A percentile compares a stretch with the other conserved stretches of the same genome.
Conservation (phyloP, 2,329 filamentous ascomycete genomes). For the Penicillium brevicompactum region DNA sequence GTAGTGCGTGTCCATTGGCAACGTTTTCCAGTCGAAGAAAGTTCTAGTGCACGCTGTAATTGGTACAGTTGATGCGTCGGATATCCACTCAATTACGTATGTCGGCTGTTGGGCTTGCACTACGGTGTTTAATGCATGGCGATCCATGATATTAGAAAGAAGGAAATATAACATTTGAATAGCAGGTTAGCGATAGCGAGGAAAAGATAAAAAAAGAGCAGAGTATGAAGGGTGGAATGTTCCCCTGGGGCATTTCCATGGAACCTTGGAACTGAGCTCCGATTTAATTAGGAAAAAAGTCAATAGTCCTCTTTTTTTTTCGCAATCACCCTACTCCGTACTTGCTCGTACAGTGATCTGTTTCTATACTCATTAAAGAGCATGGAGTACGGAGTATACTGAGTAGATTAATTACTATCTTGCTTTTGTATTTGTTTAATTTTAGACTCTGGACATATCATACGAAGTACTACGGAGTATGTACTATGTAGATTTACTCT, state of each 20-base stretch:
- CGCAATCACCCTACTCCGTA: neutral
- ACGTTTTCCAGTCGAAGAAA: too few species aligned
- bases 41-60: neutral
- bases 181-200: neutral
- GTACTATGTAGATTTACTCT: too few species aligned
- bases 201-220: neutral
- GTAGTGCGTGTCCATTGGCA: too few species aligned
- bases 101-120: neutral
- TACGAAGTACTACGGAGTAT: too few species aligned
- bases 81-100: conserved; percentile 9
- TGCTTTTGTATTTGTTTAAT: too few species aligned
- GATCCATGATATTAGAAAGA: neutral
- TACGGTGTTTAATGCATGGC: conserved; percentile 1
- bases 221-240: conserved; percentile 10
- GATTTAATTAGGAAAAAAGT: conserved; percentile 6
- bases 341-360: neutral
- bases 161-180: neutral
- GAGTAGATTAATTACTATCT: too few species aligned
- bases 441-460: too few species aligned
- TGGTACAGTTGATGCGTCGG: neutral
- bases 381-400: too few species aligned
- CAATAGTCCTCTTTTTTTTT: neutral
- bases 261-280: neutral
- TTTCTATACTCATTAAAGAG: too few species aligned
- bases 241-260: neutral